Evolutionary conservation across 2,329 filamentous ascomycete genomes (phyloP).

Genomic region (Botrytis pseudocinerea): DNA sequence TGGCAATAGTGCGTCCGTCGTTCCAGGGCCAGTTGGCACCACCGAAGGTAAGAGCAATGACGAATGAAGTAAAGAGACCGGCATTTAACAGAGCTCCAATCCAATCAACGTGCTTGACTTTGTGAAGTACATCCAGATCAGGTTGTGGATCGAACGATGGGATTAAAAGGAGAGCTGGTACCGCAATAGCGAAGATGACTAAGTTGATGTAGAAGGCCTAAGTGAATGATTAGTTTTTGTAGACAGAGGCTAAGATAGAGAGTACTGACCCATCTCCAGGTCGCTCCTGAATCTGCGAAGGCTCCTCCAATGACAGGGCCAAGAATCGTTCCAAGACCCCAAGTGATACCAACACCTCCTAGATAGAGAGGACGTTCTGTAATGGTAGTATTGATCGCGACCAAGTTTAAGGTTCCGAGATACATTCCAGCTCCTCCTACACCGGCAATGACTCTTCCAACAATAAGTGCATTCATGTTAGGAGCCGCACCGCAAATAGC

Average conservation of each 20-base stretch:
- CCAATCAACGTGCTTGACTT: conserved; percentile 38
- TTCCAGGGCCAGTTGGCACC: conserved; percentile 23
- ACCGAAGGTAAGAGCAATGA: conserved; percentile 19
- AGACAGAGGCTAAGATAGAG: background rate
- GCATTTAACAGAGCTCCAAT: conserved; percentile 35
- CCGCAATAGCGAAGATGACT: conserved; percentile 39
- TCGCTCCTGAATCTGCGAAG: conserved; percentile 33
- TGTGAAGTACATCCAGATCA: background rate
- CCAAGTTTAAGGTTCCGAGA: conserved; percentile 38
- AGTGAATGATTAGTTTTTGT: background rate
- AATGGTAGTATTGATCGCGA: conserved; percentile 25
- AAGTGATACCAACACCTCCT: conserved; percentile 25
- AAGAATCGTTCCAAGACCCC: conserved; percentile 31
- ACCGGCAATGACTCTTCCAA: conserved; percentile 47
- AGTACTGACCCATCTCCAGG: conserved; percentile 40
- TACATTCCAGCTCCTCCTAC: conserved; percentile 47
- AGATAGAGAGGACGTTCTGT: conserved; percentile 27
- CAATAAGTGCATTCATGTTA: conserved; percentile 46
- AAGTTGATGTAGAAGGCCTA: conserved; percentile 40
- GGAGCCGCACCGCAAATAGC: conserved; percentile 39
- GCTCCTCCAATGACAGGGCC: conserved; percentile 38
- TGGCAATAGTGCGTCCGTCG: conserved; percentile 27
- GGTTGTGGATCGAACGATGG: conserved; percentile 23
- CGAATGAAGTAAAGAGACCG: conserved; percentile 30
- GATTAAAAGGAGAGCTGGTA: conserved; percentile 29